These are phyloP conservation scores for Ascochyta koolunga DNA, from an alignment of 2,329 filamentous ascomycete genomes.

Conservation along the genomic window DNA sequence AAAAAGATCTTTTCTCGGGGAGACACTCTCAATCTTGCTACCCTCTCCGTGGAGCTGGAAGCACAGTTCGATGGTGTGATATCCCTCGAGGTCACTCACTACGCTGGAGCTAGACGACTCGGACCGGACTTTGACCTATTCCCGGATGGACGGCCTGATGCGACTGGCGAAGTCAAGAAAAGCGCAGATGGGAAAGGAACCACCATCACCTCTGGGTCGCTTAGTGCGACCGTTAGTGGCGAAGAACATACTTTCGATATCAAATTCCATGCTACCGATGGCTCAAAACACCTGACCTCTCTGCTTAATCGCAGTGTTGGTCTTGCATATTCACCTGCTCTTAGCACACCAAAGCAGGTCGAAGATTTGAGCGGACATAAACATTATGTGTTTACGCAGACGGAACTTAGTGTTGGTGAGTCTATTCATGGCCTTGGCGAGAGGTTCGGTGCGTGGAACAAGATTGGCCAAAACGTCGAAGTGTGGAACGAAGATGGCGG, in stretches of 20 bases:
- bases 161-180: conserved; percentile 48
- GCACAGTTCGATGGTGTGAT: conserved; percentile 65
- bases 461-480: conserved; percentile 72
- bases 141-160: conserved; percentile 56
- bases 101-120: conserved; percentile 58
- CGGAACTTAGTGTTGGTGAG: conserved; percentile 60
- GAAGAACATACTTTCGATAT: conserved; percentile 61
- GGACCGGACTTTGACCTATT: conserved; percentile 66
- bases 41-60: conserved; percentile 63
- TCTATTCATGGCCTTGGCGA: conserved; percentile 77
- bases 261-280: conserved; percentile 59
- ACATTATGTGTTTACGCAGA: conserved; percentile 55
- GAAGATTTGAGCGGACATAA: conserved; percentile 56
- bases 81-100: conserved; percentile 65
- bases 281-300: conserved; percentile 60
- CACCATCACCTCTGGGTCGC: conserved; percentile 57
- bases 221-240: conserved; percentile 60
- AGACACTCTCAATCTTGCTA: conserved; percentile 63
- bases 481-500: conserved; percentile 69
- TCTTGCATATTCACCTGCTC: conserved; percentile 61
- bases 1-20: conserved; percentile 60
- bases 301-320: conserved; percentile 63
- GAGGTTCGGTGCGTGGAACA: conserved; percentile 77
- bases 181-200: conserved; percentile 50
- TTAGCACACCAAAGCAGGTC: conserved; percentile 60